Percentiles rank a stretch among this genome's conserved stretches.
Evolutionary conservation across 192 early-diverging fungal species (phyloP).

Genomic region (Linnemannia elongata): DNA sequence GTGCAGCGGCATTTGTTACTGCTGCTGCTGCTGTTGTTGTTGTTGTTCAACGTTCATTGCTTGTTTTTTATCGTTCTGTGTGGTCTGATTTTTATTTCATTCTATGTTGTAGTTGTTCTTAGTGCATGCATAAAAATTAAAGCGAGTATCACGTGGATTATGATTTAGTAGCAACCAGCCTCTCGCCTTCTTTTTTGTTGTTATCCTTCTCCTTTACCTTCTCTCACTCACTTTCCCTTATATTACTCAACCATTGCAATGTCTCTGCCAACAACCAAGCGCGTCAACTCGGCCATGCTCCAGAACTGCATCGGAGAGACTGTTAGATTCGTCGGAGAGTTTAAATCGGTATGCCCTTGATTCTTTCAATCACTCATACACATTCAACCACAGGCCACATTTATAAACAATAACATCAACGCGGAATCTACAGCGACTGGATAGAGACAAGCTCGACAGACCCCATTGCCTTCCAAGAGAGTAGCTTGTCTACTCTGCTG

Average conservation of each 20-base stretch:
- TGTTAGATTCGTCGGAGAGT: slow-evolving; percentile 67
- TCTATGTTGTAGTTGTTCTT: no score
- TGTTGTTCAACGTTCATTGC: no score
- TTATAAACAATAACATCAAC: neutral
- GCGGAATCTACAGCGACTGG: neutral
- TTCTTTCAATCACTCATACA: neutral
- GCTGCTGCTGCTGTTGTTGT: no score
- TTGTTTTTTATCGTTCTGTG: no score
- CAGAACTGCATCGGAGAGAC: slow-evolving; percentile 59
- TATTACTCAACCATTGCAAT: slow-evolving; percentile 11
- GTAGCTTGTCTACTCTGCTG: no score
- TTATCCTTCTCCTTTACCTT: neutral
- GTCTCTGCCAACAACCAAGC: slow-evolving; percentile 57
- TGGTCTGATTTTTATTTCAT: no score
- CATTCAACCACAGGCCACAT: neutral
- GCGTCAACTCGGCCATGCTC: slow-evolving; percentile 72
- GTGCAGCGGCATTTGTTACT: no score
- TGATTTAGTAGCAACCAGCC: no score
- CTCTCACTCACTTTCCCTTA: neutral
- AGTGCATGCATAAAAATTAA: no score
- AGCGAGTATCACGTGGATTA: no score
- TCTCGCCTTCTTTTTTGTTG: neutral
- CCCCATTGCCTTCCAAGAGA: no score
- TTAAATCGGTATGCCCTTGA: slow-evolving; percentile 61
- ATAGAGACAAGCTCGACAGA: neutral